Percentiles rank a stretch among this genome's conserved stretches.
Conservation (phyloP, 2,329 filamentous ascomycete species). For the Aspergillus jensenii region DNA sequence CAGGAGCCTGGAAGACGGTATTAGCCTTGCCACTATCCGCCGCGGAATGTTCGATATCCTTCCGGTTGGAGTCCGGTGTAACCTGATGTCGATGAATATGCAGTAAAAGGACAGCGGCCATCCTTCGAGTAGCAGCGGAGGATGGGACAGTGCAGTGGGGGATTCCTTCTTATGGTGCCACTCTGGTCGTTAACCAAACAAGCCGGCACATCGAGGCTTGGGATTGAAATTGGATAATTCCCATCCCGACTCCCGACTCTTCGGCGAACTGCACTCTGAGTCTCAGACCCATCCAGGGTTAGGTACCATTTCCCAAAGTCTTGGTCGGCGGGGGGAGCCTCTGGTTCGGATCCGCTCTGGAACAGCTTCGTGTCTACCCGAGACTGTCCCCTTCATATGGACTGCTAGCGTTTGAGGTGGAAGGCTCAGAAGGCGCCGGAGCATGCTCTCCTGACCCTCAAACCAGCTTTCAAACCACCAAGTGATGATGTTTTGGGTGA, state of each 20-base stretch:
- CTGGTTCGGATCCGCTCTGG: slow-evolving; percentile 12
- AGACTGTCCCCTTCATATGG: slow-evolving; percentile 12
- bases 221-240: neutral
- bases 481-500: neutral
- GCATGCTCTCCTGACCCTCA: neutral
- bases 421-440: neutral
- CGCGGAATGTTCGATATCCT: slow-evolving; percentile 22
- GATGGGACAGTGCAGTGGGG: neutral
- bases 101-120: neutral
- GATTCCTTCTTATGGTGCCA: neutral
- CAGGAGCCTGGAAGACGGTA: slow-evolving; percentile 21
- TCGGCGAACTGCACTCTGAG: neutral
- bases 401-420: neutral
- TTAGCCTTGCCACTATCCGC: slow-evolving; percentile 17
- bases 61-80: slow-evolving; percentile 17
- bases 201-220: neutral
- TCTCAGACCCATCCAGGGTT: no score
- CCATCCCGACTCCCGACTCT: neutral
- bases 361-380: slow-evolving; percentile 21
- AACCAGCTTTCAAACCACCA: neutral
- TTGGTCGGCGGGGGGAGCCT: slow-evolving; percentile 27
- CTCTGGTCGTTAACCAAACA: neutral
- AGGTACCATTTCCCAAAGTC: neutral
- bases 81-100: neutral
- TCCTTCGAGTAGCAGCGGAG: neutral